Evolutionary conservation across 2,329 filamentous ascomycete species (phyloP).

Genomic region (Helotiales sp.): DNA sequence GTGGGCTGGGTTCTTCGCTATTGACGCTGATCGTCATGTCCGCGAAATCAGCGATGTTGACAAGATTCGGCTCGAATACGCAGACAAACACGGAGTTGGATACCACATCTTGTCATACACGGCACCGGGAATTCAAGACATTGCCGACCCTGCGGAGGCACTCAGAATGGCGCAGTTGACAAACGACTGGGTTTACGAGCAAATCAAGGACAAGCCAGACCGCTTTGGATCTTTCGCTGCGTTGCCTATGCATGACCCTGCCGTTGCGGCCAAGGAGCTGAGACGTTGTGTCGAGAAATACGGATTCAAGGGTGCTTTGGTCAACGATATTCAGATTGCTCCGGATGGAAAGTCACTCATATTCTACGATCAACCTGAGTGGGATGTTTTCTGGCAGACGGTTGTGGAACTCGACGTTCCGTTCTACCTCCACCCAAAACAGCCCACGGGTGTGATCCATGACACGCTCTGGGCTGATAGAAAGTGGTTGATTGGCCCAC

Average conservation of each 20-base stretch:
- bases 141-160: constrained; percentile 49
- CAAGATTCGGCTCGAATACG: constrained; percentile 49
- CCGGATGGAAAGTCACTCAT: constrained; percentile 63
- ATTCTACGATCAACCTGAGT: constrained; percentile 67
- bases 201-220: constrained; percentile 41
- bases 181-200: constrained; percentile 36
- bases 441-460: constrained; percentile 59
- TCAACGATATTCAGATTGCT: constrained; percentile 66
- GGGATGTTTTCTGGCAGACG: constrained; percentile 65
- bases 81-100: constrained; percentile 54
- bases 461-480: constrained; percentile 64
- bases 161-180: constrained; percentile 49
- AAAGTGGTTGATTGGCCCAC: constrained; percentile 64
- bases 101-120: constrained; percentile 56
- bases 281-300: constrained; percentile 57
- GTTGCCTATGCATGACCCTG: constrained; percentile 59
- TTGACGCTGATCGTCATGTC: constrained; percentile 62
- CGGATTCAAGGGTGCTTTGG: constrained; percentile 66
- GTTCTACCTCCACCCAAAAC: constrained; percentile 65
- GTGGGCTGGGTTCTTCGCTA: constrained; percentile 65
- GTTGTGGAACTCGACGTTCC: constrained; percentile 65
- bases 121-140: constrained; percentile 54
- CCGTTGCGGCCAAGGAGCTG: constrained; percentile 56
- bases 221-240: constrained; percentile 55
- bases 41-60: constrained; percentile 58